Evolutionary conservation across 2,329 filamentous ascomycete genomes (phyloP).

Genomic region (Botrytis fragariae): DNA sequence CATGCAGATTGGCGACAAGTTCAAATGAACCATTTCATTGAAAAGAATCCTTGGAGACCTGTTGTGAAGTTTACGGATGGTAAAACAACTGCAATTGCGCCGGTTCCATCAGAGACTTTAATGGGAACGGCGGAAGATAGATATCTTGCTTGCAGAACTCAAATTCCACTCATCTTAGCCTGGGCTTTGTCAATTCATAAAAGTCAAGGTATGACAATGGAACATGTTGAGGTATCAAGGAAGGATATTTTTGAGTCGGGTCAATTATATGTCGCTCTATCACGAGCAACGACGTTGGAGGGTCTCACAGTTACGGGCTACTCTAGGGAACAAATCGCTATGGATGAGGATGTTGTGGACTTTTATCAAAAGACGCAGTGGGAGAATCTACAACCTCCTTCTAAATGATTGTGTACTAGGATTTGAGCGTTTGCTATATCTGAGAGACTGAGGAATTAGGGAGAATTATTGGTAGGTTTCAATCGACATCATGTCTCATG

Average conservation of each 20-base stretch:
- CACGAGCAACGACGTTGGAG: constrained; percentile 29
- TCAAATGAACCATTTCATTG: constrained; percentile 7
- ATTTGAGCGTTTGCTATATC: neutral
- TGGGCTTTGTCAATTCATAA: constrained; percentile 98
- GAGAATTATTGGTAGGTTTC: neutral
- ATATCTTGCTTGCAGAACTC: constrained; percentile 36
- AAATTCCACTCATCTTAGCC: constrained; percentile 78
- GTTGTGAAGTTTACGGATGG: constrained; percentile 32
- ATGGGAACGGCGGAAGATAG: constrained; percentile 20
- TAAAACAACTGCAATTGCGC: constrained; percentile 16
- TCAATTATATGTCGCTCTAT: constrained; percentile 35
- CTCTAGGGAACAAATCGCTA: constrained; percentile 23
- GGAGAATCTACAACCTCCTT: constrained; percentile 24
- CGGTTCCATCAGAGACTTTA: constrained; percentile 19
- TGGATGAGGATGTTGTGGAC: constrained; percentile 31
- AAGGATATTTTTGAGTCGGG: constrained; percentile 34
- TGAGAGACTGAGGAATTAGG: neutral
- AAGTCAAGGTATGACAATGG: constrained; percentile 79
- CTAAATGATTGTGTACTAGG: neutral
- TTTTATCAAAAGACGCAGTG: constrained; percentile 33
- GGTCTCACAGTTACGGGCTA: constrained; percentile 33
- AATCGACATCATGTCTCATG: neutral
- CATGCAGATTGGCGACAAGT: neutral
- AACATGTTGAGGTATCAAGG: constrained; percentile 32
- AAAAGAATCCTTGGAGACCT: constrained; percentile 8